Base-by-base conservation (phyloP, 2,329 filamentous ascomycete species). In the Colletotrichum sp. region DNA sequence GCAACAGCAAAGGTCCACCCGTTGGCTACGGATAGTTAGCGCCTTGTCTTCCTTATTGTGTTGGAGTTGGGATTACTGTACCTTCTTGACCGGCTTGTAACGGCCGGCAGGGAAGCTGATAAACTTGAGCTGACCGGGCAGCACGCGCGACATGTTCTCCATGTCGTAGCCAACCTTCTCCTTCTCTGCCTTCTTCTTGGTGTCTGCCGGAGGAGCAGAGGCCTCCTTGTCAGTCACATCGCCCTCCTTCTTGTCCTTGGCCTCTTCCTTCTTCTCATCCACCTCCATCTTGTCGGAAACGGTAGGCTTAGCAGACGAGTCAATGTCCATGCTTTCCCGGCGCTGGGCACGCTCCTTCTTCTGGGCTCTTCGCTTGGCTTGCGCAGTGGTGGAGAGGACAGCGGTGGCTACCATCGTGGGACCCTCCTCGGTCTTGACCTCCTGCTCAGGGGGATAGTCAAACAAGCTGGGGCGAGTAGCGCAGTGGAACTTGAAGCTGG, bases 141-240 rank as follows among this genome's bases (percentile, higher is more conserved):
- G 91, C 44, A 99, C 96, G 80, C 97, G 92, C 71, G 95, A 98
- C 95, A 99, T 98, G 89, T 99, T 99, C 83, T 97, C 95, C 77
- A 99, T 91, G 78, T 98, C 96, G 84, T 97, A 98, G 80, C 97
- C 97, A 75, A 98, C 91, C 91, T 98, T 99, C 88, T 99, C 97
- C 88, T 97, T 98, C 86, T 98, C 96, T 1, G 89, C 88, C 89
- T 97, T 98, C 91, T 98, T 98, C 91, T 96, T 98, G 49, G 89
- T 87, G 16, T 93, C 91, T 52, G 88, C 86, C 19, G 77, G 69
- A 2, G 90, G 80, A 15, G 87, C 84, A 2, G 87, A 85, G 3
- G 84, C 81, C 68, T 94, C 92, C 83, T 93, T 93, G 16, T 91
- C 90, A 39, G 27, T 39, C 7, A 55, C 62, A 4, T 77, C 75